Percentiles rank a stretch among this genome's conserved stretches.
phyloP scores from a whole-genome alignment of 2,329 filamentous ascomycete genomes.

The Penicillium sp. region DNA sequence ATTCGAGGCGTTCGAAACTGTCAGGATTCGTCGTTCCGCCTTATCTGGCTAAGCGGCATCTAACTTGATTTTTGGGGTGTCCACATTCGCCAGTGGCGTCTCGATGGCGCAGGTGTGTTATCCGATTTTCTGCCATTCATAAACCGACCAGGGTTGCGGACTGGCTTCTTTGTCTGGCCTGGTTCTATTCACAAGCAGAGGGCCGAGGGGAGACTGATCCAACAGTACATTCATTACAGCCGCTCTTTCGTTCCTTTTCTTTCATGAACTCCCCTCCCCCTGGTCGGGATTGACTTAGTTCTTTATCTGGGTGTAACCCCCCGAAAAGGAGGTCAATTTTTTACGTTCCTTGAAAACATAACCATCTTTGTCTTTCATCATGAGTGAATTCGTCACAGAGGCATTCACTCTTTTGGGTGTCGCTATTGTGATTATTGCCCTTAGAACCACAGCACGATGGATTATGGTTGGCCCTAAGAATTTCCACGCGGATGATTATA shows the following conservation, averaged over 20 bases:
- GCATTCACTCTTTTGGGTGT: conserved; percentile 54
- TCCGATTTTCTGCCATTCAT: conserved; percentile 12
- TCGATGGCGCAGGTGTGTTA: neutral
- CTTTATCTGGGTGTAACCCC: conserved; percentile 20
- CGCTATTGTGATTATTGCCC: conserved; percentile 50
- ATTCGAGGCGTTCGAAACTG: neutral
- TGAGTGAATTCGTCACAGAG: conserved; percentile 44
- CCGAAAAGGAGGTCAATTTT: neutral
- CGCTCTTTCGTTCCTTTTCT: neutral
- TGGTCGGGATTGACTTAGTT: neutral
- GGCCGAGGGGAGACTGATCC: neutral
- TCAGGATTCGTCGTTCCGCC: neutral
- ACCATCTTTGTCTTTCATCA: neutral
- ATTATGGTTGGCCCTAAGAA: conserved; percentile 49
- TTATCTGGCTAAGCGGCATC: neutral
- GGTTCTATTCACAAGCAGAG: conserved; percentile 24
- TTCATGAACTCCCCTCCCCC: neutral
- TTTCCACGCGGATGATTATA: conserved; percentile 61
- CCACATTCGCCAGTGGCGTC: neutral
- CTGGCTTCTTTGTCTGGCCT: conserved; percentile 23
- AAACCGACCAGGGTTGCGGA: conserved; percentile 16
- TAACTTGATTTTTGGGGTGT: neutral
- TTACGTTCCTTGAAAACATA: neutral
- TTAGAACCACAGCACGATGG: conserved; percentile 55
- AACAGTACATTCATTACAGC: neutral